Evolutionary conservation across 495 filamentous ascomycete species (phyloP).

Genomic region (Tuber magnatum): DNA sequence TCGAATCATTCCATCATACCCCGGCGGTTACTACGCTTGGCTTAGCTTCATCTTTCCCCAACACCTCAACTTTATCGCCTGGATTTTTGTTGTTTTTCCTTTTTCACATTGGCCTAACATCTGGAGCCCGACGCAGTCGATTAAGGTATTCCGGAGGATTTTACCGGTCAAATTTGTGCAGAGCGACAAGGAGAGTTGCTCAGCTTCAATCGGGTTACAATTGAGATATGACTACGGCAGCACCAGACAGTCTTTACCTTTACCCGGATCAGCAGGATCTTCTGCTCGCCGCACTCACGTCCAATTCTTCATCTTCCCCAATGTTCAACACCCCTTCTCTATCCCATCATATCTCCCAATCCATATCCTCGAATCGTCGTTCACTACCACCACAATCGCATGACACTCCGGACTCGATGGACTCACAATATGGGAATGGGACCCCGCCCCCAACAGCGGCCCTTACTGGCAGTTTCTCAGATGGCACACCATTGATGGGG

Average conservation of each 20-base stretch:
- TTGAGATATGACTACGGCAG: slow-evolving; percentile 35
- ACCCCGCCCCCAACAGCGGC: slow-evolving; percentile 37
- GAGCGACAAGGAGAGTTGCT: background rate
- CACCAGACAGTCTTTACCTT: slow-evolving; percentile 51
- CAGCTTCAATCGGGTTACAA: background rate
- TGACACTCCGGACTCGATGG: slow-evolving; percentile 30
- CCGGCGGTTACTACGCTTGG: background rate
- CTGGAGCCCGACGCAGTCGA: background rate
- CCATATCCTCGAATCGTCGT: slow-evolving; percentile 16
- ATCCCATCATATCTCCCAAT: slow-evolving; percentile 39
- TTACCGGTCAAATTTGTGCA: background rate
- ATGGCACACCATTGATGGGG: slow-evolving; percentile 76
- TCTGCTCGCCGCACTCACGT: slow-evolving; percentile 76
- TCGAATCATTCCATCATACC: background rate
- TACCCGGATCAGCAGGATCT: slow-evolving; percentile 82
- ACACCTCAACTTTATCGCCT: background rate
- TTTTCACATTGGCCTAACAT: background rate
- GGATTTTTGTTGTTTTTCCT: background rate
- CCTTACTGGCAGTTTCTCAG: slow-evolving; percentile 39
- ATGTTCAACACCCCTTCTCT: slow-evolving; percentile 42
- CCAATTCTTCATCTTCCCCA: slow-evolving; percentile 50
- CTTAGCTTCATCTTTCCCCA: background rate
- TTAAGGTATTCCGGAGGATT: background rate
- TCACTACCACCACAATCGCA: slow-evolving; percentile 10
- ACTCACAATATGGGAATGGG: slow-evolving; percentile 34